phyloP scores from a whole-genome alignment of 2,329 filamentous ascomycete genomes.

The Colletotrichum tropicale region DNA sequence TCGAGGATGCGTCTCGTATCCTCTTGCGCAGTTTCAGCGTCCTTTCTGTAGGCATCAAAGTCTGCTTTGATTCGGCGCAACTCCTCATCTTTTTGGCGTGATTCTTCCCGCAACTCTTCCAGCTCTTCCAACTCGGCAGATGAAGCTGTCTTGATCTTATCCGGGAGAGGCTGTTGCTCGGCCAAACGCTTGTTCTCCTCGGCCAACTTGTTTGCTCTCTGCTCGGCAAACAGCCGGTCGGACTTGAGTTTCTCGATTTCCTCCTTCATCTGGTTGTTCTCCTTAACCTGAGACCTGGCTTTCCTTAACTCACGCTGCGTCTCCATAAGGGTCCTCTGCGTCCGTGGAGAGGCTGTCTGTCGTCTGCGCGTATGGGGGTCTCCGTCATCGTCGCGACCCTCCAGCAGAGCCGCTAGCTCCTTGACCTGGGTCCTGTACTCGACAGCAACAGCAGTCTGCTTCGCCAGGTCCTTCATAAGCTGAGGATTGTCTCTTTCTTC shows the following conservation, averaged over 20 bases:
- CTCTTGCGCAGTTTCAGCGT: constrained; percentile 56
- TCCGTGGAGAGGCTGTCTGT: constrained; percentile 50
- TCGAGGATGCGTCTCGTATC: constrained; percentile 61
- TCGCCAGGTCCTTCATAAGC: constrained; percentile 57
- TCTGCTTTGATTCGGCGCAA: constrained; percentile 54
- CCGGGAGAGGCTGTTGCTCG: constrained; percentile 4
- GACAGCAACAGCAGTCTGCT: constrained; percentile 61
- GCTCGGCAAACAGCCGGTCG: constrained; percentile 52
- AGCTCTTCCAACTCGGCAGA: constrained; percentile 21
- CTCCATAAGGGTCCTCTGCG: constrained; percentile 56
- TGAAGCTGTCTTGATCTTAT: not conserved
- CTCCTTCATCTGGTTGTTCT: constrained; percentile 54
- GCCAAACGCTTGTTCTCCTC: constrained; percentile 37
- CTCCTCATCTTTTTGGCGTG: constrained; percentile 52
- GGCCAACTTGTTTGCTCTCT: constrained; percentile 41
- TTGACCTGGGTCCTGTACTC: constrained; percentile 65
- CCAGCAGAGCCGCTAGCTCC: constrained; percentile 58
- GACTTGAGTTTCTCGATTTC: constrained; percentile 58
- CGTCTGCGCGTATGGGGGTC: constrained; percentile 36
- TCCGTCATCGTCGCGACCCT: constrained; percentile 40
- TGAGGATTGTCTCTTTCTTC: constrained; percentile 49
- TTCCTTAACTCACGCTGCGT: constrained; percentile 58
- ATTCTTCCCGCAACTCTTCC: constrained; percentile 40
- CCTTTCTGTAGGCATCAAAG: constrained; percentile 58
- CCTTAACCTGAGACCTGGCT: constrained; percentile 57